Evolutionary conservation across 345 rosid species (phyloP).

Genomic region (Boechera stricta): DNA sequence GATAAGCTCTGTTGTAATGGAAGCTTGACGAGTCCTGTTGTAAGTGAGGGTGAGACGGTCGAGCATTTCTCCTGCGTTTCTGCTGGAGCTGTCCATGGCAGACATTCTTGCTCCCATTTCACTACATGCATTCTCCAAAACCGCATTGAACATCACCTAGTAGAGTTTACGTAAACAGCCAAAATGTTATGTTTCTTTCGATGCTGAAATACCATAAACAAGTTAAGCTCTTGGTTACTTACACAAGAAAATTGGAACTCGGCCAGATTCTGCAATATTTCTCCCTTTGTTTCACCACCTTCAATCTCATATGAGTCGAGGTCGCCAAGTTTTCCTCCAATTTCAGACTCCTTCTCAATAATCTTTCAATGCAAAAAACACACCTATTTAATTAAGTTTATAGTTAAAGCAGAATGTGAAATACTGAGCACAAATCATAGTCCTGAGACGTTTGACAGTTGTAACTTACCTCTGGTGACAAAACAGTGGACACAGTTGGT

Average conservation of each 20-base stretch:
- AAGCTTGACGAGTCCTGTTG: conserved; percentile 99
- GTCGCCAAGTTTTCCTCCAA: conserved; percentile 91
- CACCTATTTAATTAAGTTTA: background rate
- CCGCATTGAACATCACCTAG: conserved; percentile 91
- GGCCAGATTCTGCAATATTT: conserved; percentile 84
- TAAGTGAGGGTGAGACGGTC: conserved; percentile 87
- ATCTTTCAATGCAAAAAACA: conserved; percentile 50
- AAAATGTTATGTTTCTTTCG: conserved; percentile 5
- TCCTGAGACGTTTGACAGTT: conserved; percentile 36
- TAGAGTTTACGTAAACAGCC: background rate
- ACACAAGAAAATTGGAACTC: conserved; percentile 99
- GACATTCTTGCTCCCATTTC: conserved; percentile 90
- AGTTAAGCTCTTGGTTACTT: conserved; percentile 46
- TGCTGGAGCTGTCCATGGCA: conserved; percentile 99
- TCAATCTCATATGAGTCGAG: conserved; percentile 94
- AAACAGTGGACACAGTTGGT: conserved; percentile 80
- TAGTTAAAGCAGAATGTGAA: conserved; percentile 17
- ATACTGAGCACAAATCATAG: background rate
- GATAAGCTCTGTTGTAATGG: conserved; percentile 94
- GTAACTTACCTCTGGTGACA: conserved; percentile 81
- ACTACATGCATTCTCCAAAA: conserved; percentile 88
- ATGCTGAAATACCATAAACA: background rate
- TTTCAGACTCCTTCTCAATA: conserved; percentile 85
- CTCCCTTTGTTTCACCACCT: conserved; percentile 96
- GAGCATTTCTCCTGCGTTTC: conserved; percentile 99